These are phyloP conservation scores for Podospora pseudocomata DNA, from an alignment of 495 filamentous ascomycete genomes.

Conservation along the genomic window DNA sequence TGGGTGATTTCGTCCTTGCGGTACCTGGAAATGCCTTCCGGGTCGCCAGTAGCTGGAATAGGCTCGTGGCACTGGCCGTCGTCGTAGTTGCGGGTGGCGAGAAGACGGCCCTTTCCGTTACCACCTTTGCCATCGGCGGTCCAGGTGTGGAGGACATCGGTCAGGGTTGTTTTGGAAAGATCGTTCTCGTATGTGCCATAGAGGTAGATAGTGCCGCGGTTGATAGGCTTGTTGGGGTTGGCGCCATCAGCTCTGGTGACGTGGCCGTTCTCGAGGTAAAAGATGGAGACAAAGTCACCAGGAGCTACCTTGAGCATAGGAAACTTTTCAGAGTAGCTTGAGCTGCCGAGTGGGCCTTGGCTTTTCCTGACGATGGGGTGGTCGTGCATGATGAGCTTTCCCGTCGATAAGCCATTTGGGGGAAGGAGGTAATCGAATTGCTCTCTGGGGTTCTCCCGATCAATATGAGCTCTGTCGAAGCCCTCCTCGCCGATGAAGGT, in stretches of 20 bases:
- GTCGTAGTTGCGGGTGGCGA: conserved; percentile 73
- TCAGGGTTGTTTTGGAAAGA: conserved; percentile 54
- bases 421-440: conserved; percentile 49
- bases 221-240: conserved; percentile 59
- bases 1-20: conserved; percentile 48
- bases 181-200: conserved; percentile 68
- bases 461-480: conserved; percentile 60
- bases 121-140: conserved; percentile 72
- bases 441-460: conserved; percentile 50
- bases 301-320: conserved; percentile 63
- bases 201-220: conserved; percentile 72
- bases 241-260: conserved; percentile 57
- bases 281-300: conserved; percentile 66
- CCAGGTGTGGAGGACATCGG: conserved; percentile 70
- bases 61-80: conserved; percentile 83
- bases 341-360: conserved; percentile 42
- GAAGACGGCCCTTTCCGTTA: conserved; percentile 65
- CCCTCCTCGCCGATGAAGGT: conserved; percentile 66
- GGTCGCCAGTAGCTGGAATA: conserved; percentile 19
- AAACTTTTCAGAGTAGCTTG: conserved; percentile 49
- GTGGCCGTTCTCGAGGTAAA: conserved; percentile 85
- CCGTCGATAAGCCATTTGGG: conserved; percentile 31
- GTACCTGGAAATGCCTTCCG: conserved; percentile 45
- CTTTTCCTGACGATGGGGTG: conserved; percentile 41
- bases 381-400: conserved; percentile 28